Base-by-base conservation (phyloP, 164 flowering plant genomes). In the Vitis cinerea region DNA sequence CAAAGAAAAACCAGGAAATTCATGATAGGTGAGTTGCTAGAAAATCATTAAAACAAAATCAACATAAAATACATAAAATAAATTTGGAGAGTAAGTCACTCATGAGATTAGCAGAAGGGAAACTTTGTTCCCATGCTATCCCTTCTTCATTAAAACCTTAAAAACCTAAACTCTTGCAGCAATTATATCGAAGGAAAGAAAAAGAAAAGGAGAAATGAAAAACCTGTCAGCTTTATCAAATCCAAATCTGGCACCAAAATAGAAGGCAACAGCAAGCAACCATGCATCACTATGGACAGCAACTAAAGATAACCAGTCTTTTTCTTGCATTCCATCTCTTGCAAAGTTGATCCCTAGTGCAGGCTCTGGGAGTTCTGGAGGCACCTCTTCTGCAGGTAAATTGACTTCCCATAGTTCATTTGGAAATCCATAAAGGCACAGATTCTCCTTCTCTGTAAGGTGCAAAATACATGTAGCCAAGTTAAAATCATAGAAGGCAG, bases 361-460 rank as follows among this genome's bases (percentile, higher is more conserved):
- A 58, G 96, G 96, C 79, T 90, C 93, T 9, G 96, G 96, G 30
- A 90, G 87, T 70, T 88, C 91, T 48, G 93, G 91, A 65, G 95
- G 95, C 17, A 90, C 93, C 74, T 90, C 95, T 69, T 88, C 90
- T 64, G 90, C 91, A 55, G 96, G 93, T 68, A 90, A 75, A 79
- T 87, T 90, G 70, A 90, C 96, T 77, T 88, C 91, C 93, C 96
- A 90, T 10, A 73, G 82, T 78, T 87, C 93, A 71, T 72, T 87
- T 1, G 96, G 96, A 64, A 78, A 81, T 50, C 96, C 96, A 73
- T 88, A 90, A 81, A 90, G 73, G 78, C 93, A 88, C 51, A 90
- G 75, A 74, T 88, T 88, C 74, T 85, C 96, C 77, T 87, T 88
- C 71, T 82, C 96, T 90, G 86, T 15, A 75, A 68, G 67, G 44